These are phyloP conservation scores for Ramalina peruviana DNA, from an alignment of 495 filamentous ascomycete genomes.

Conservation along the genomic window DNA sequence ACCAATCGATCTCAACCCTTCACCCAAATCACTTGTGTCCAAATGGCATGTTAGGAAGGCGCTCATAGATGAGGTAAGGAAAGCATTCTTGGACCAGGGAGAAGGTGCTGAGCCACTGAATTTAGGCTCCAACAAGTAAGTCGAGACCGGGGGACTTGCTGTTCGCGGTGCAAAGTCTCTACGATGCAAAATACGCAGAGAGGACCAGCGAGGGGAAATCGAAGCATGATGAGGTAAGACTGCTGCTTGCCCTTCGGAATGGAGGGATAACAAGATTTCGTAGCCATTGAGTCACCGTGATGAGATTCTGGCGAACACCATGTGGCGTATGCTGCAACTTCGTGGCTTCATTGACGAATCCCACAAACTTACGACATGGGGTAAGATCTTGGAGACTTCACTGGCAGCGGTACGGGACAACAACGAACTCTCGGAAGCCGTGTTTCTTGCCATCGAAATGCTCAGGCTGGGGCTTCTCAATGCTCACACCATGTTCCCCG, in stretches of 20 bases:
- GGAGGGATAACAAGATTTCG: neutral
- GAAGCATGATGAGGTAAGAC: conserved; percentile 20
- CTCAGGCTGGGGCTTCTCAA: conserved; percentile 66
- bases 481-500: conserved; percentile 39
- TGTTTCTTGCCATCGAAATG: conserved; percentile 69
- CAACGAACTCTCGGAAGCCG: conserved; percentile 43
- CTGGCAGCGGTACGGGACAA: conserved; percentile 44
- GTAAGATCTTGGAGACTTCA: conserved; percentile 56
- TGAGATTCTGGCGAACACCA: conserved; percentile 61
- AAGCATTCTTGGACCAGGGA: neutral
- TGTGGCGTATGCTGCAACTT: conserved; percentile 82
- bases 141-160: conserved; percentile 24
- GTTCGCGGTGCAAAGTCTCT: conserved; percentile 40
- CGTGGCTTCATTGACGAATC: conserved; percentile 69
- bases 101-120: neutral
- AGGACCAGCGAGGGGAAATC: conserved; percentile 42
- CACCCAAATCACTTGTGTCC: conserved; percentile 44
- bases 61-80: conserved; percentile 8
- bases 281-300: conserved; percentile 42
- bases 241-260: no score
- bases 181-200: conserved; percentile 48
- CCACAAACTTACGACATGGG: conserved; percentile 76
- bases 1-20: conserved; percentile 44
- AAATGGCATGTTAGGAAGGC: conserved; percentile 59
- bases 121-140: neutral